Evolutionary conservation across 805 yeast species (phyloP), one percentile per base, ranked within the genome.

Genomic region (Suhomyces sp.): DNA sequence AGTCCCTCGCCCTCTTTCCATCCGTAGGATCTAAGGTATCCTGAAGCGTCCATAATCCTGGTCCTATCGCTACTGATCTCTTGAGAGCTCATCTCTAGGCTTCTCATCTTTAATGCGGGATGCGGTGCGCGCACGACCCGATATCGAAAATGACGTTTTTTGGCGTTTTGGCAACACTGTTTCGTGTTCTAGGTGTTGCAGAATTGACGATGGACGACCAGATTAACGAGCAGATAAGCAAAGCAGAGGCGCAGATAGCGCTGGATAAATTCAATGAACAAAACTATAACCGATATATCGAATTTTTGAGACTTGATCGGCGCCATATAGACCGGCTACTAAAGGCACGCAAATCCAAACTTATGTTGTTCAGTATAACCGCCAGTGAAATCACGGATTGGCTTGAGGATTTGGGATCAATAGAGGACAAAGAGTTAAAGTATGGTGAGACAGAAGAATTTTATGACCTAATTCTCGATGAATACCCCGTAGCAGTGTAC

Each of bases 1-100:
- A 93, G 73, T 0, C 96, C 96, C 59, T 90, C 89, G 1, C 99
- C 99, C 59, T 90, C 93, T 51, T 77, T 77, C 99, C 99, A 93
- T 17, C 98, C 98, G 62, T 81, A 90, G 1, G 88, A 82, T 63
- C 80, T 74, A 57, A 93, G 71, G 66, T 93, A 94, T 50, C 71
- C 79, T 50, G 79, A 79, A 40, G 96, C 84, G 68, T 94, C 84
- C 96, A 92, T 91, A 31, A 38, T 54, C 27, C 13, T 29, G n/a
- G 33, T 29, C 12, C 12, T 12, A 22, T 41, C 24, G n/a, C 15
- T n/a, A 24, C 24, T 26, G 46, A 44, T 42, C 29, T 24, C 10
- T 9, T n/a, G 19, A 17, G 13, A 22, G n/a, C 47, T 44, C 47
- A 44, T 44, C 47, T 23, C 46, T 2, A 42, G 12, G 17, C 26